A percentile compares a stretch with the other conserved stretches of the same genome.
Evolutionary conservation across 768 basidiomycete genomes (phyloP).

Genomic region (Mrakia frigida): DNA sequence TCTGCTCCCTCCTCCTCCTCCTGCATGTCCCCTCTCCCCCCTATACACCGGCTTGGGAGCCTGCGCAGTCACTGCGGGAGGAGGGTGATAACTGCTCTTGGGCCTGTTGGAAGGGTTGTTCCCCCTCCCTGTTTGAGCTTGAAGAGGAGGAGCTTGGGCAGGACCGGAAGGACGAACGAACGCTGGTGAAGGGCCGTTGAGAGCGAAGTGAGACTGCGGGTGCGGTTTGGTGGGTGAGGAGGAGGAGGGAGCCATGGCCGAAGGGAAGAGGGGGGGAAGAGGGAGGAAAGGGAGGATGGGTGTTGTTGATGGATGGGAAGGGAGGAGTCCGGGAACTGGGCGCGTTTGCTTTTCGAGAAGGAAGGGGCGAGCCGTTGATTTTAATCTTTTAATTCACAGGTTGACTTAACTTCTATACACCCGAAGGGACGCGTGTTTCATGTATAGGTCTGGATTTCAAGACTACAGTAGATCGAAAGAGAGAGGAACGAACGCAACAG

Average conservation of each 20-base stretch:
- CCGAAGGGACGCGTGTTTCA: too few relatives aligned
- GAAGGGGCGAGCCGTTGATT: too few relatives aligned
- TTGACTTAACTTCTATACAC: too few relatives aligned
- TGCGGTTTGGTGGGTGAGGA: not conserved
- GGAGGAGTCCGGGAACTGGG: too few relatives aligned
- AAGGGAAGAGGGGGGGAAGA: not conserved
- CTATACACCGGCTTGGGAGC: not conserved
- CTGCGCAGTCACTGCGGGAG: not conserved
- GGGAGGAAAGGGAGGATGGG: not conserved
- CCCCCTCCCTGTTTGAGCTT: not conserved
- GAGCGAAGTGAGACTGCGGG: not conserved
- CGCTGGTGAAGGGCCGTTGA: not conserved
- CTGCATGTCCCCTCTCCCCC: too few relatives aligned
- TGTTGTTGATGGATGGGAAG: not conserved
- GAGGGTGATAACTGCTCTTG: not conserved
- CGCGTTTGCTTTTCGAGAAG: not conserved
- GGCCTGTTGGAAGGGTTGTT: not conserved
- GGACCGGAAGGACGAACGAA: too few relatives aligned
- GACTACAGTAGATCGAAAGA: too few relatives aligned
- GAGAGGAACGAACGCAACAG: too few relatives aligned
- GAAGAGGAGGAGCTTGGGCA: not conserved
- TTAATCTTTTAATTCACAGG: too few relatives aligned
- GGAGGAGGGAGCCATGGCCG: constrained; percentile 6
- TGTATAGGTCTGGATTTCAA: too few relatives aligned
- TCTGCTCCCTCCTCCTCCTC: not conserved